These are phyloP conservation scores for Protomyces lactucae-debilis DNA, from an alignment of 1,139 yeast genomes.

Conservation along the genomic window DNA sequence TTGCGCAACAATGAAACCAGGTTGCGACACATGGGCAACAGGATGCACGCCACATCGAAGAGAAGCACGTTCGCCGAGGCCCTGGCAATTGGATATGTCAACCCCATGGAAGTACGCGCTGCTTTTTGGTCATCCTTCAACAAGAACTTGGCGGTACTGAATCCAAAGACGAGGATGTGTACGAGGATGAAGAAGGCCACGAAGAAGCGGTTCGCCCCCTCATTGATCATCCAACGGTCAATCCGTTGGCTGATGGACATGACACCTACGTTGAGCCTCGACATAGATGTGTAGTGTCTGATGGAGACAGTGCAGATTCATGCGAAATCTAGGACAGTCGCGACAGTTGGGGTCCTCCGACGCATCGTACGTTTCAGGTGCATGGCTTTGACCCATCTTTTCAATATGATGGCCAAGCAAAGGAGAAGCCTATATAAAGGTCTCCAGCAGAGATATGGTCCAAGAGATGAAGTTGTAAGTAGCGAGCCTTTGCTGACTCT, in stretches of 20 bases:
- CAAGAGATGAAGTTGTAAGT: too few relatives aligned
- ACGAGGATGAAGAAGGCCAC: conserved; percentile 4
- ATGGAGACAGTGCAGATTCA: too few relatives aligned
- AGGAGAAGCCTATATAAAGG: too few relatives aligned
- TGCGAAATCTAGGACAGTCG: too few relatives aligned
- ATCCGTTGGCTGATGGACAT: conserved; percentile 17
- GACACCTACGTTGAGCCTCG: too few relatives aligned
- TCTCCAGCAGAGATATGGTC: too few relatives aligned
- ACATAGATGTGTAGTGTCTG: too few relatives aligned
- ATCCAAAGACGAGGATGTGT: conserved; percentile 22
- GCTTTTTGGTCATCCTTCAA: conserved; percentile 8
- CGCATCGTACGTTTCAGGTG: too few relatives aligned
- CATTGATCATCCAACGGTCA: conserved; percentile 28
- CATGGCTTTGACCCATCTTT: too few relatives aligned
- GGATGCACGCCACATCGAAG: conserved; percentile 20
- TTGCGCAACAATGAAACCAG: conserved; percentile 17
- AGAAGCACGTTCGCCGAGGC: conserved; percentile 22
- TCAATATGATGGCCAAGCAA: too few relatives aligned
- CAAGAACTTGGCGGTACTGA: conserved; percentile 1
- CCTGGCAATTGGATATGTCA: conserved; percentile 22
- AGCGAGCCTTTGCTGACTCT: too few relatives aligned
- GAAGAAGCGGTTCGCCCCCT: conserved; percentile 15
- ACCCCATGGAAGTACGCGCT: conserved; percentile 8
- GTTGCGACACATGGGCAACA: conserved; percentile 25
- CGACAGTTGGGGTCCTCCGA: too few relatives aligned